Evolutionary conservation across 2,329 filamentous ascomycete genomes (phyloP).

Genomic region (Microdochium trichocladiopsis): DNA sequence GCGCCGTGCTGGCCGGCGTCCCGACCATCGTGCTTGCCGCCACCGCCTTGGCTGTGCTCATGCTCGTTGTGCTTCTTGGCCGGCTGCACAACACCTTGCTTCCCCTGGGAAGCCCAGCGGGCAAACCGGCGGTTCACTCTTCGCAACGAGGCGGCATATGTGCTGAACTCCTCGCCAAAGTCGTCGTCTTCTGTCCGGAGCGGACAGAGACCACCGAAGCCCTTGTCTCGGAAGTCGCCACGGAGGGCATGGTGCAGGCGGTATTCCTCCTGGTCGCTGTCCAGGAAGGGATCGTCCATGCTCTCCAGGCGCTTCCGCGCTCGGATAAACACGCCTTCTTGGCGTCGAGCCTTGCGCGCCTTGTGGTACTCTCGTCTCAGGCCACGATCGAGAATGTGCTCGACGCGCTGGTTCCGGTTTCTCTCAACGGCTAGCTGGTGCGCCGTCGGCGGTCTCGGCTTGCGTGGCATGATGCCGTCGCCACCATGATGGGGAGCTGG

Average conservation of each 20-base stretch:
- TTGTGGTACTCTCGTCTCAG: slow-evolving; percentile 59
- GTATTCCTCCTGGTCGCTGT: slow-evolving; percentile 54
- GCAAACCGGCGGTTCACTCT: slow-evolving; percentile 58
- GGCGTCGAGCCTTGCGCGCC: slow-evolving; percentile 52
- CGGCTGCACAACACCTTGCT: slow-evolving; percentile 38
- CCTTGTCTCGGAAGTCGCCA: slow-evolving; percentile 43
- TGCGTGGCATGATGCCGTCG: slow-evolving; percentile 49
- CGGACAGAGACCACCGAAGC: slow-evolving; percentile 58
- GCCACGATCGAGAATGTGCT: slow-evolving; percentile 72
- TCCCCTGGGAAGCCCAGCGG: slow-evolving; percentile 54
- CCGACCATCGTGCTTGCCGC: not conserved
- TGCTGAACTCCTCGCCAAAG: slow-evolving; percentile 66
- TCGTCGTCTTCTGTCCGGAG: slow-evolving; percentile 60
- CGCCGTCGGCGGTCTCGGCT: slow-evolving; percentile 69
- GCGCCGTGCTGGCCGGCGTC: not conserved
- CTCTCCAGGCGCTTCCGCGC: slow-evolving; percentile 57
- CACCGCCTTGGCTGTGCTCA: slow-evolving; percentile 10
- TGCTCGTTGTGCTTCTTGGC: slow-evolving; percentile 29
- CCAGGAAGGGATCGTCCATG: slow-evolving; percentile 48
- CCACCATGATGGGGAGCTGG: slow-evolving; percentile 45
- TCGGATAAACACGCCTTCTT: slow-evolving; percentile 60
- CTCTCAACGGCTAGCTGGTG: slow-evolving; percentile 77
- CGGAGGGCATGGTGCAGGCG: slow-evolving; percentile 21
- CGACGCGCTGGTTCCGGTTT: slow-evolving; percentile 72
- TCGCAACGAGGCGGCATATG: slow-evolving; percentile 59